Conservation (phyloP, 176 grass and related monocot species). For the Oryza rufipogon region DNA sequence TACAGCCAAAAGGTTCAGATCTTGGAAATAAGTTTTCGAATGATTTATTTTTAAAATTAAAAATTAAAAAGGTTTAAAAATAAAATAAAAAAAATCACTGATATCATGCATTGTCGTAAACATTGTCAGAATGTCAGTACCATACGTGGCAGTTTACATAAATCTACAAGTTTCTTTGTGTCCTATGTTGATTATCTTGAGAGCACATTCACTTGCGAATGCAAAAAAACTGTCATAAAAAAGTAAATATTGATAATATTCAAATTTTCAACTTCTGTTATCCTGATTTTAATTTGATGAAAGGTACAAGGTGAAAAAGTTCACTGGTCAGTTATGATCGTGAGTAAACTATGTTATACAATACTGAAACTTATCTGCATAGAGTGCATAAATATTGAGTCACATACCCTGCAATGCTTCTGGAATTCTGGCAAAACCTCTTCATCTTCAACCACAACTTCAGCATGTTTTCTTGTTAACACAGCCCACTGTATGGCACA, state of each 20-base stretch:
- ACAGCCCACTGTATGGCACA: slow-evolving; percentile 76
- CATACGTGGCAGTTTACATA: neutral
- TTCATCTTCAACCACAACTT: slow-evolving; percentile 80
- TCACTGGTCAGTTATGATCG: slow-evolving; percentile 17
- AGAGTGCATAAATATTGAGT: slow-evolving; percentile 28
- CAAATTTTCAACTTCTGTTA: neutral
- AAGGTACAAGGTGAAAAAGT: neutral
- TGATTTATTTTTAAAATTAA: too few relatives aligned
- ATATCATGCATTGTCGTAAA: neutral
- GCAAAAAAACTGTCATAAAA: neutral
- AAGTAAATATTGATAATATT: slow-evolving; percentile 4
- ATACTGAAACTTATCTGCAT: slow-evolving; percentile 27
- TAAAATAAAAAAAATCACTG: too few relatives aligned
- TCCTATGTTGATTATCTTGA: neutral
- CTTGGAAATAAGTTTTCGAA: too few relatives aligned
- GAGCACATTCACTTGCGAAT: slow-evolving; percentile 1
- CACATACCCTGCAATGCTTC: slow-evolving; percentile 87
- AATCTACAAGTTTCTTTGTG: slow-evolving; percentile 21
- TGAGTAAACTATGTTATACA: slow-evolving; percentile 25
- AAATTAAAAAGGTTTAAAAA: too few relatives aligned
- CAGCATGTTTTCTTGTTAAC: slow-evolving; percentile 94
- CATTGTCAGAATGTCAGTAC: neutral
- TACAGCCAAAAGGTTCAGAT: too few relatives aligned
- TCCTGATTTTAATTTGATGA: slow-evolving; percentile 21
- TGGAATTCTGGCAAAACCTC: slow-evolving; percentile 76